These are phyloP conservation scores for Pythium phragmitis DNA, from an alignment of 352 stramenopile species.

Conservation along the genomic window DNA sequence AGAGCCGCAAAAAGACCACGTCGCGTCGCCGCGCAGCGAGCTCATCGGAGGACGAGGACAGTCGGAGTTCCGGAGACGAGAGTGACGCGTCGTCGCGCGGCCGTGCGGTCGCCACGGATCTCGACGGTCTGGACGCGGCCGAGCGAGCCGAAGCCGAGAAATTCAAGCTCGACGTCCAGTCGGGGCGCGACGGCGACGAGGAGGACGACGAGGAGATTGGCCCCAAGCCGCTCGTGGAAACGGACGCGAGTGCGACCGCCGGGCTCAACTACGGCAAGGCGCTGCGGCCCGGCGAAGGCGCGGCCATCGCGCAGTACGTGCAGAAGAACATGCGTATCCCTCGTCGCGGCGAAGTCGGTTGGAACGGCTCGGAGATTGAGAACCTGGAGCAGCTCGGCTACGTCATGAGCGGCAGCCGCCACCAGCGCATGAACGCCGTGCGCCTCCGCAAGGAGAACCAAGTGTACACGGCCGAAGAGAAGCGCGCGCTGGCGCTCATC, in stretches of 20 bases:
- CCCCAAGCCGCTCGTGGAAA: conserved; percentile 67
- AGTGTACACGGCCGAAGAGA: conserved; percentile 98
- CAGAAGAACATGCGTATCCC: conserved; percentile 99
- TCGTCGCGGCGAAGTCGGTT: conserved; percentile 97
- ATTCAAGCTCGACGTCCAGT: conserved; percentile 90
- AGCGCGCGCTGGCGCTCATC: conserved; percentile 96
- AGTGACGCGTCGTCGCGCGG: conserved; percentile 10
- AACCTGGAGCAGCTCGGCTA: conserved; percentile 93
- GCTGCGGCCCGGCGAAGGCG: conserved; percentile 92
- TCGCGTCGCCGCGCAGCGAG: conserved; percentile 4
- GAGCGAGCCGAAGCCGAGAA: conserved; percentile 78
- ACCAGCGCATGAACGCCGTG: conserved; percentile 99
- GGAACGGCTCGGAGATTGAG: conserved; percentile 96
- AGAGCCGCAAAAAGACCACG: conserved; percentile 17
- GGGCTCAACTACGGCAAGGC: conserved; percentile 91
- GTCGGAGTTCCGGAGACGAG: conserved; percentile 12
- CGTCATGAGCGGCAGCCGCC: conserved; percentile 97
- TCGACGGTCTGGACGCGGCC: conserved; percentile 44
- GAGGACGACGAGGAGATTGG: conserved; percentile 88
- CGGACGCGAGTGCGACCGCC: conserved; percentile 46
- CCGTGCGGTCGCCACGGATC: conserved; percentile 6
- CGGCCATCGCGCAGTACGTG: conserved; percentile 97
- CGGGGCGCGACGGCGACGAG: conserved; percentile 35
- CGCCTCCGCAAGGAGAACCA: conserved; percentile 99
- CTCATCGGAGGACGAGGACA: conserved; percentile 23